A percentile compares a stretch with the other conserved stretches of the same genome.
phyloP scores from a whole-genome alignment of 1,284 basidiomycete genomes.

The Thecaphora thlaspeos region DNA sequence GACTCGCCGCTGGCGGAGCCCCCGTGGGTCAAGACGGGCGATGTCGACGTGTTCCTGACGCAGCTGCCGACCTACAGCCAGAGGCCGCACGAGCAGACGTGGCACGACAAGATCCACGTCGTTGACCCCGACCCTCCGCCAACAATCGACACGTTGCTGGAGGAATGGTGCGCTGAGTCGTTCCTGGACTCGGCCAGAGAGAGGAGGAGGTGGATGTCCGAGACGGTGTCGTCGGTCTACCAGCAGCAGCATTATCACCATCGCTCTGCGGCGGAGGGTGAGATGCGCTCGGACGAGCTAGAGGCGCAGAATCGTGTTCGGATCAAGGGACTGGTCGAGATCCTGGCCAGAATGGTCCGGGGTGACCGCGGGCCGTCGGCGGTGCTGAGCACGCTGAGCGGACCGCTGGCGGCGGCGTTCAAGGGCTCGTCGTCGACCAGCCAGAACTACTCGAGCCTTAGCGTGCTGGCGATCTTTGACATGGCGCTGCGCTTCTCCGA shows the following conservation, averaged over 20 bases:
- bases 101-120: constrained; percentile 88
- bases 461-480: not conserved
- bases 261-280: no score
- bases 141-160: constrained; percentile 82
- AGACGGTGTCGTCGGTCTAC: constrained; percentile 55
- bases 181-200: constrained; percentile 72
- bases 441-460: not conserved
- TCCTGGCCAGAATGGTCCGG: not conserved
- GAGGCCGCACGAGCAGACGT: constrained; percentile 61
- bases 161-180: constrained; percentile 80
- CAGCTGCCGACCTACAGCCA: constrained; percentile 72
- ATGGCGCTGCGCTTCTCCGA: not conserved
- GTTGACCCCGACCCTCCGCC: constrained; percentile 94
- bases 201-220: constrained; percentile 80
- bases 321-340: not conserved
- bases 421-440: not conserved
- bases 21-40: constrained; percentile 90
- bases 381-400: not conserved
- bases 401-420: not conserved
- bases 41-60: constrained; percentile 86
- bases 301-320: no score
- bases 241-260: no score
- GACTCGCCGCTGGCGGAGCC: constrained; percentile 82
- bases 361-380: not conserved
- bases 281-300: no score